Percentiles rank a stretch among this genome's conserved stretches.
Evolutionary conservation across 306 rosid genomes (phyloP).

Genomic region (Coriaria nepalensis): DNA sequence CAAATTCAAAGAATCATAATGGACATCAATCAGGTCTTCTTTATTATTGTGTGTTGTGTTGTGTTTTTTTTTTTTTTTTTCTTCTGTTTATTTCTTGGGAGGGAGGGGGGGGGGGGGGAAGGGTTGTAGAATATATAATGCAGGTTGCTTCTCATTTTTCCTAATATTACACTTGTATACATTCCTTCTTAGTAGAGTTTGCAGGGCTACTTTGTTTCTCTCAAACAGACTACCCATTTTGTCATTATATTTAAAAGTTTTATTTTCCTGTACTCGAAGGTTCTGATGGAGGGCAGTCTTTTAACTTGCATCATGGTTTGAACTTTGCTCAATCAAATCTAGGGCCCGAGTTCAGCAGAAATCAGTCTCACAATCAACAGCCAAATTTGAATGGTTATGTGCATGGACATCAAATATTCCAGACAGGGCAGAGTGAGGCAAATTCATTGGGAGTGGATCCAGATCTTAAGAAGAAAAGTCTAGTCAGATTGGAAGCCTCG

Average conservation of each 20-base stretch:
- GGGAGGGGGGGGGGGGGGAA: too few species aligned
- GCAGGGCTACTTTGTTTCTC: too few species aligned
- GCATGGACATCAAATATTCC: conserved; percentile 63
- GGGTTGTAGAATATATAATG: too few species aligned
- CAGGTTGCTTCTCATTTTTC: too few species aligned
- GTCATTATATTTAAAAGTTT: conserved; percentile 1
- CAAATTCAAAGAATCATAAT: conserved; percentile 71
- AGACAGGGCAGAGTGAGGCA: conserved; percentile 68
- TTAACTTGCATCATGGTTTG: conserved; percentile 56
- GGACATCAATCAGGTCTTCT: conserved; percentile 64
- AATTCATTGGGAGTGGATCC: conserved; percentile 62
- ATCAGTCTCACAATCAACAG: conserved; percentile 50
- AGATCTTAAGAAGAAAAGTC: conserved; percentile 35
- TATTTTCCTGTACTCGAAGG: conserved; percentile 13
- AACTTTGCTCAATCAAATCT: conserved; percentile 53
- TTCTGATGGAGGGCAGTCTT: conserved; percentile 50
- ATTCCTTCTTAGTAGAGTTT: too few species aligned
- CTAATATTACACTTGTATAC: too few species aligned
- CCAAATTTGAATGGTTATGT: conserved; percentile 59
- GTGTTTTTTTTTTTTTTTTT: neutral
- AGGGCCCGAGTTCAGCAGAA: conserved; percentile 59
- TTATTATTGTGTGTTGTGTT: conserved; percentile 3
- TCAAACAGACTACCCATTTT: conserved; percentile 11
- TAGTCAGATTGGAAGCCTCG: conserved; percentile 49
- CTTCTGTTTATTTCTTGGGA: too few species aligned